A percentile compares a stretch with the other conserved stretches of the same genome.
Evolutionary conservation across 768 basidiomycete genomes (phyloP).

Genomic region (Tubosaeta sp.): DNA sequence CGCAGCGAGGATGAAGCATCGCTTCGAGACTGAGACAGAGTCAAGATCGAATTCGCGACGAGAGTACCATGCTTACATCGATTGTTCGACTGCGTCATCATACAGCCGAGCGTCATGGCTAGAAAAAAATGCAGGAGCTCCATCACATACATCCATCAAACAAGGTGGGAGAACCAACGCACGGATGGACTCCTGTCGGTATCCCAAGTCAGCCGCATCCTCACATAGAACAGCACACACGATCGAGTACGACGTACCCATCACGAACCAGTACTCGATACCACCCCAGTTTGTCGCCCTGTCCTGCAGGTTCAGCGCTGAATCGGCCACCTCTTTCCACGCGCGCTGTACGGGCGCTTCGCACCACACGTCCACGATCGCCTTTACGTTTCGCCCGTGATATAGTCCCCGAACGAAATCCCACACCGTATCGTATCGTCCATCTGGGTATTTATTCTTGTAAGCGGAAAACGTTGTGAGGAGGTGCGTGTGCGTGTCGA

Average conservation of each 20-base stretch:
- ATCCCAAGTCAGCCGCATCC: neutral
- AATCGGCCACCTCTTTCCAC: conserved; percentile 75
- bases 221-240: no score
- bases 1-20: conserved; percentile 75
- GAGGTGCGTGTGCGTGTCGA: conserved; percentile 88
- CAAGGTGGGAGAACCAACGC: conserved; percentile 23
- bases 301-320: conserved; percentile 50
- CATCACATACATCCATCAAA: neutral
- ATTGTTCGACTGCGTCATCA: conserved; percentile 59
- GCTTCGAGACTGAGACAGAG: conserved; percentile 54
- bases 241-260: conserved; percentile 44
- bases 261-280: conserved; percentile 77
- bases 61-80: conserved; percentile 46
- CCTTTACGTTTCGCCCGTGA: conserved; percentile 49
- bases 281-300: conserved; percentile 56
- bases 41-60: neutral
- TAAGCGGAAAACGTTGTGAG: conserved; percentile 68
- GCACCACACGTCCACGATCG: conserved; percentile 86
- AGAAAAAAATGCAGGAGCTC: neutral
- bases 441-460: conserved; percentile 54
- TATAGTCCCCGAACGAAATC: conserved; percentile 69
- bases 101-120: conserved; percentile 74
- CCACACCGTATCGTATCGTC: conserved; percentile 50
- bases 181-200: conserved; percentile 65
- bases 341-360: conserved; percentile 61